Base-by-base conservation (phyloP, 2,329 filamentous ascomycete genomes). In the Macrophomina pseudophaseolina region DNA sequence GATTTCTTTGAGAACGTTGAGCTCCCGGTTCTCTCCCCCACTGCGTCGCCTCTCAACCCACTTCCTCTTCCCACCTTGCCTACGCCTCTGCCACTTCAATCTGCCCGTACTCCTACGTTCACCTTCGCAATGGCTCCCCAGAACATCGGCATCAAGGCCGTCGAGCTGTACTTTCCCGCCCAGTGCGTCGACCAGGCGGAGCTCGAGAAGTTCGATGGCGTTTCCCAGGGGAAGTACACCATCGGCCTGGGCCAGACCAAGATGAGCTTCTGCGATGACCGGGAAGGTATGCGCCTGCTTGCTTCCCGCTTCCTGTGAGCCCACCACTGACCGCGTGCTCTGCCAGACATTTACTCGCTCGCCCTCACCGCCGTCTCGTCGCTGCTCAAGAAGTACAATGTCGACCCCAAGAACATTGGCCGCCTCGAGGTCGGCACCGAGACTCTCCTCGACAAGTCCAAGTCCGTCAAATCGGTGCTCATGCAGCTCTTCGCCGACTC, bases 191-290 rank as follows among this genome's bases (percentile, higher is more conserved):
- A 84, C 74, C 83, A 85, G 75, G 72, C 80, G 69, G 82, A 84
- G 72, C 81, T 85, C 68, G 83, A 85, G 75, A 83, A 83, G 76
- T 84, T 84, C 78, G 83, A 85, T 82, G 83, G 83, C 76, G 82
- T 85, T 68, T 78, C 77, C 67, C 72, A 76, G 68, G 83, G 83
- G 72, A 85, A 85, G 72, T 85, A 85, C 78, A 84, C 83, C 63
- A 84, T 85, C 77, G 83, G 83, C 68, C 81, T 85, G 68, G 83
- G 83, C 72, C 83, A 84, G 79, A 84, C 82, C 70, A 83, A 82
- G 74, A 85, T 85, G 83, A 83, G 81, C 78, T 85, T 84, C 77
- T 84, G 83, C 75, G 82, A 84, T 74, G 83, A 85, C 74, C 79
- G 83, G 68, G 83, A 85, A 78, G 81, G 81, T 83, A 70, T 71